A percentile compares a stretch with the other conserved stretches of the same genome.
Evolutionary conservation across 805 yeast species (phyloP).

Genomic region (Suhomyces vadensis): DNA sequence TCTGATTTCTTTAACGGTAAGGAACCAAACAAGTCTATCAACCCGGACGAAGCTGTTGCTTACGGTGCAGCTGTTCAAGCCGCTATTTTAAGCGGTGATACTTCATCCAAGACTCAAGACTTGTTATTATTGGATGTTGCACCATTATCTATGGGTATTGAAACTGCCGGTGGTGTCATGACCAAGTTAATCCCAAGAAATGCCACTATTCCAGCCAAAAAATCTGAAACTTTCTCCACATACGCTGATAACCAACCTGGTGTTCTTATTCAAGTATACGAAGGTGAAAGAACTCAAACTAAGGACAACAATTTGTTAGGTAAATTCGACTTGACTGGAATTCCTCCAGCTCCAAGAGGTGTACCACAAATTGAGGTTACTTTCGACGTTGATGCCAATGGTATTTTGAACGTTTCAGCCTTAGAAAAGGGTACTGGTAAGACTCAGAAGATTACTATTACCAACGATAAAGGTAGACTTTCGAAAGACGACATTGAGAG

Average conservation of each 20-base stretch:
- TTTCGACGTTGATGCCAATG: constrained; percentile 84
- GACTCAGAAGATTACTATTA: constrained; percentile 85
- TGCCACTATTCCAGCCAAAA: constrained; percentile 93
- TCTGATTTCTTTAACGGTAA: constrained; percentile 91
- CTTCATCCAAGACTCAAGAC: constrained; percentile 47
- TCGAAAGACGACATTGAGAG: constrained; percentile 93
- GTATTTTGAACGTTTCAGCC: constrained; percentile 83
- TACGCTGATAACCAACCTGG: constrained; percentile 97
- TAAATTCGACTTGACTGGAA: constrained; percentile 81
- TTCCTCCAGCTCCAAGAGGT: constrained; percentile 92
- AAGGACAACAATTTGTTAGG: constrained; percentile 91
- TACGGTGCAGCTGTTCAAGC: constrained; percentile 99
- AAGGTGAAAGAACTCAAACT: constrained; percentile 95
- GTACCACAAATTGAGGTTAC: constrained; percentile 89
- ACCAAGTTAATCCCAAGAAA: constrained; percentile 92
- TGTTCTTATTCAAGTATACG: constrained; percentile 89
- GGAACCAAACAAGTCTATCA: constrained; percentile 95
- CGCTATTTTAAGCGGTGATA: constrained; percentile 92
- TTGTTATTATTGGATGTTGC: constrained; percentile 83
- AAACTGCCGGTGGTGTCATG: constrained; percentile 97
- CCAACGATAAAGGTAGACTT: constrained; percentile 92
- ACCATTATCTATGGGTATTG: constrained; percentile 93
- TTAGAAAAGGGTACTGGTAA: constrained; percentile 94
- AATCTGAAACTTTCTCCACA: constrained; percentile 92
- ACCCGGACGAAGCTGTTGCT: constrained; percentile 99